A percentile compares a stretch with the other conserved stretches of the same genome.
Conservation (phyloP, 371 early-diverging fungal species). For the Saksenaea oblongispora region DNA sequence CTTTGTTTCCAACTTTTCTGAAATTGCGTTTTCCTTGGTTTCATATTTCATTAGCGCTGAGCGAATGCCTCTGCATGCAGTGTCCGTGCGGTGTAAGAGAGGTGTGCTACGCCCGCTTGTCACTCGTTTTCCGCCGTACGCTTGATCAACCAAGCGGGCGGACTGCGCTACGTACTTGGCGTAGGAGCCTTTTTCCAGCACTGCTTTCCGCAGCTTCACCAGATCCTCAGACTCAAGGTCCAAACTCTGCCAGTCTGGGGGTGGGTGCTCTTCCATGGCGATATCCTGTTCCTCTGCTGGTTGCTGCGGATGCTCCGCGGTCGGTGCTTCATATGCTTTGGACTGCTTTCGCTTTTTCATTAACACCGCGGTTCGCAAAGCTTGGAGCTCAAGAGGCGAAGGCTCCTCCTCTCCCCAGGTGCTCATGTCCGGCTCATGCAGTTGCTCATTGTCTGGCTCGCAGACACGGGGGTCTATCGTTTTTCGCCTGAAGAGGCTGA, state of each 20-base stretch:
- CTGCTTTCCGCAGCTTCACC: background rate
- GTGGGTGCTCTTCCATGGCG: background rate
- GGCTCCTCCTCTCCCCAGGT: constrained; percentile 7
- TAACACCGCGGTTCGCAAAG: background rate
- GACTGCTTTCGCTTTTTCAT: background rate
- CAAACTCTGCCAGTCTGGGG: background rate
- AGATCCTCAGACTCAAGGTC: background rate
- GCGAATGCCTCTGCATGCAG: constrained; percentile 3
- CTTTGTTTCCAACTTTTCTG: background rate
- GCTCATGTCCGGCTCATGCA: background rate
- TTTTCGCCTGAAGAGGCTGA: background rate
- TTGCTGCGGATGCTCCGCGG: background rate
- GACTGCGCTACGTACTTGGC: constrained; percentile 11
- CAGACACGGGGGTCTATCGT: background rate
- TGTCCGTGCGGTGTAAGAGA: background rate
- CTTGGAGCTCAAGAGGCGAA: constrained; percentile 6
- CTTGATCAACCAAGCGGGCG: constrained; percentile 9
- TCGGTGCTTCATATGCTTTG: background rate
- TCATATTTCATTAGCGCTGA: constrained; percentile 10
- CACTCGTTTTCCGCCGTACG: background rate
- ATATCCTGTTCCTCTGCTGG: background rate
- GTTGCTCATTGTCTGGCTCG: background rate
- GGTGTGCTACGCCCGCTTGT: background rate
- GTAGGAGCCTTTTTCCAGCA: constrained; percentile 4
- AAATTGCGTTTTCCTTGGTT: background rate